These are phyloP conservation scores for Cyanidioschyzon merolae DNA, from an alignment of 23 red algal species.

Conservation along the genomic window DNA sequence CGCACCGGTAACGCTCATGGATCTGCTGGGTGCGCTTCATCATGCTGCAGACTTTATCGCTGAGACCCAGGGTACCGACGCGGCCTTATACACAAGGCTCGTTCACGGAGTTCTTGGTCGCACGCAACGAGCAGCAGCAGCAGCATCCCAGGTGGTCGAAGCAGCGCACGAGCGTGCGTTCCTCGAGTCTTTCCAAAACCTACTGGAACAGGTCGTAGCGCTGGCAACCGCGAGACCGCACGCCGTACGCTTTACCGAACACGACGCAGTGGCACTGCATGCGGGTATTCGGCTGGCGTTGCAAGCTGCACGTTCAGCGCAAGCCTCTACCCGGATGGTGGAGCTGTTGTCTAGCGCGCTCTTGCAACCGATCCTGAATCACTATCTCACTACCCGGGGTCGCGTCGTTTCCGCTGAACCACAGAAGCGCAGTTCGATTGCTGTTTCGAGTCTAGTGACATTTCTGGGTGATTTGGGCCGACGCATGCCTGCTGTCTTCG, in stretches of 20 bases:
- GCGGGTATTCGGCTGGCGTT: not conserved
- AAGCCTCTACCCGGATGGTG: not conserved
- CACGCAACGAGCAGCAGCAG: not conserved
- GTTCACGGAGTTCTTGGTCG: not conserved
- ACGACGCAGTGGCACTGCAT: not conserved
- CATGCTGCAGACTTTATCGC: not conserved
- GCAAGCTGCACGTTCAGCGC: not conserved
- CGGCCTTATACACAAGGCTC: not conserved
- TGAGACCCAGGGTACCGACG: not conserved
- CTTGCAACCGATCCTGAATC: not conserved
- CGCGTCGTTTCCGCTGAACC: not conserved
- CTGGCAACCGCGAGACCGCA: not conserved
- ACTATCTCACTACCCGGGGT: not conserved
- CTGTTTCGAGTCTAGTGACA: not conserved
- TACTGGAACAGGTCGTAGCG: not conserved
- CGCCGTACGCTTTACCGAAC: not conserved
- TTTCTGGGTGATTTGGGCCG: not conserved
- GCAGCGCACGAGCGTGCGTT: not conserved
- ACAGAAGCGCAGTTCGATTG: not conserved
- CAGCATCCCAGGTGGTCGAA: no score
- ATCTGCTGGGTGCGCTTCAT: not conserved
- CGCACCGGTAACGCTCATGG: not conserved
- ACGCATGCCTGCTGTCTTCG: not conserved
- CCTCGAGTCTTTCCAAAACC: not conserved
- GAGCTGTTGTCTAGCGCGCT: not conserved